Conservation (phyloP, 148 eudicot species). For the Camellia japonica region DNA sequence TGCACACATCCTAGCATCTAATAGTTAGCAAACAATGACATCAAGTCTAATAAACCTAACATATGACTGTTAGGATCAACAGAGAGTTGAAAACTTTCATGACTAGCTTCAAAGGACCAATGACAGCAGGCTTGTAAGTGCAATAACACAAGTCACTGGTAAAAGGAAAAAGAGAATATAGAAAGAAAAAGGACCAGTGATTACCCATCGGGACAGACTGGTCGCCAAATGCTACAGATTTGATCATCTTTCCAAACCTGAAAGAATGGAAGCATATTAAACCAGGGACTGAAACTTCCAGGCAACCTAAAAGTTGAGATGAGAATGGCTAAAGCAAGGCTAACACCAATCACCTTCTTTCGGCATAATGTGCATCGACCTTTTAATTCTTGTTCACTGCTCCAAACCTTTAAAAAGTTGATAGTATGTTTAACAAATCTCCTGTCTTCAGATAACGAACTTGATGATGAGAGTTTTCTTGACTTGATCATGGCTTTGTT, state of each 20-base stretch:
- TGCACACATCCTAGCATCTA: neutral
- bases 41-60: neutral
- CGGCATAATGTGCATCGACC: constrained; percentile 65
- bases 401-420: constrained; percentile 84
- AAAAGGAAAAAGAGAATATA: neutral
- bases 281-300: neutral
- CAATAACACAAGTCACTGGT: neutral
- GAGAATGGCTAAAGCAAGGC: constrained; percentile 2
- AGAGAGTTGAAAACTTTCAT: neutral
- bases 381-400: constrained; percentile 76
- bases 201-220: constrained; percentile 92
- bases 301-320: constrained; percentile 13
- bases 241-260: constrained; percentile 57
- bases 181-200: neutral
- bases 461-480: constrained; percentile 53
- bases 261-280: constrained; percentile 6
- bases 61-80: constrained; percentile 9
- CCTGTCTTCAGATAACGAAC: constrained; percentile 54
- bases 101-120: neutral
- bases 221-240: constrained; percentile 89
- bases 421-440: constrained; percentile 61
- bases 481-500: constrained; percentile 56
- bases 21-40: neutral
- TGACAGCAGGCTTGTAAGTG: neutral
- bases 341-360: constrained; percentile 58